Conservation (phyloP, 768 basidiomycete genomes). For the Auriculariales sp. region DNA sequence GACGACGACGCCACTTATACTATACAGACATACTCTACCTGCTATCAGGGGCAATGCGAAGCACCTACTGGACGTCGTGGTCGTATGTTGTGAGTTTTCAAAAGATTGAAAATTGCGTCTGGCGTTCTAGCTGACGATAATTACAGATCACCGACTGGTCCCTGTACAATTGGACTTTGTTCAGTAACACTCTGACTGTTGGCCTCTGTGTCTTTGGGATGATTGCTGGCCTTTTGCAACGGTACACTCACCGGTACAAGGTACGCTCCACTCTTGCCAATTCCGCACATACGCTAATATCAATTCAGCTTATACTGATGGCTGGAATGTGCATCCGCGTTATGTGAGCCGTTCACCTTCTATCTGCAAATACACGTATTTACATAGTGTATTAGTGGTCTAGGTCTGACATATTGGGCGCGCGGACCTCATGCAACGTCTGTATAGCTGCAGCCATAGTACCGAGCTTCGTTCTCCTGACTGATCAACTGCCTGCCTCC, state of each 20-base stretch:
- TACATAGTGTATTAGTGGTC: no score
- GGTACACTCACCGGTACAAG: slow-evolving; percentile 31
- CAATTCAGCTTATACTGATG: no score
- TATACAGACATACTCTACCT: slow-evolving; percentile 13
- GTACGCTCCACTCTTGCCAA: slow-evolving; percentile 24
- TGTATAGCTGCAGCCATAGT: slow-evolving; percentile 16
- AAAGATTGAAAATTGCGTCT: slow-evolving; percentile 4
- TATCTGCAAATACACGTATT: no score
- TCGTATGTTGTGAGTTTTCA: slow-evolving; percentile 14
- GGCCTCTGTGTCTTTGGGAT: slow-evolving; percentile 33
- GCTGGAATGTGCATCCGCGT: no score
- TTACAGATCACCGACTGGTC: not conserved
- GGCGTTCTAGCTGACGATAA: slow-evolving; percentile 16
- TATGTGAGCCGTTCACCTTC: no score
- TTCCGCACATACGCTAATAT: no score
- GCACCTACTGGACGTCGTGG: slow-evolving; percentile 12
- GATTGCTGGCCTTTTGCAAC: slow-evolving; percentile 30
- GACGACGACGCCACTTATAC: not conserved
- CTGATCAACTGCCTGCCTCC: slow-evolving; percentile 11
- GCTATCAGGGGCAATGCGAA: not conserved
- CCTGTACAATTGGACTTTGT: slow-evolving; percentile 15
- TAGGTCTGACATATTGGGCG: no score
- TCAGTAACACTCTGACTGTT: slow-evolving; percentile 26
- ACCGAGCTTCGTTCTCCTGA: slow-evolving; percentile 17
- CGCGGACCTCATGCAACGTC: no score